Evolutionary conservation across 441 rosid species (phyloP), one percentile per base, ranked within the genome.

Genomic region (Gossypium schwendimanii): DNA sequence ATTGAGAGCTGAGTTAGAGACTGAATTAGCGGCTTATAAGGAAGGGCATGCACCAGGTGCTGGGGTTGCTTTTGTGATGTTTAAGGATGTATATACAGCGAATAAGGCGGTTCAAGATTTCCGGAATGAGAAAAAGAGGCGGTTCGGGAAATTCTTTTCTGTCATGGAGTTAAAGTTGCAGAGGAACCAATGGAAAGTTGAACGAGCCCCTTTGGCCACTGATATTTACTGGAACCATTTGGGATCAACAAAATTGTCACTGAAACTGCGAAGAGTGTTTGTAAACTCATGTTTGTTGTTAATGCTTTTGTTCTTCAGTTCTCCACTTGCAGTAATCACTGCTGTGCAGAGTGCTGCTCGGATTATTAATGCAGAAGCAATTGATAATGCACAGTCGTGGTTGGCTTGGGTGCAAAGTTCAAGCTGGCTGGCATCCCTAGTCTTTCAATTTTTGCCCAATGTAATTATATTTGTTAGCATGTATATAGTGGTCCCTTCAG

Each of bases 181-280:
- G 83, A 91, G 97, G 83, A 94, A 92, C 82, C 97, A 91, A 58
- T 94, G 99, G 99, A 94, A 88, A 85, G 98, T 94, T 2, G 98
- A 92, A 60, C 87, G 97, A 81, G 98, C 99, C 4, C 97, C 97
- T 0, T 79, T 92, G 80, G 97, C 98, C 18, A 84, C 97, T 15
- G 98, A 92, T 76, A 94, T 94, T 54, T 94, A 94, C 76, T 92
- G 98, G 98, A 94, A 92, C 69, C 88, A 94, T 87, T 77, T 94
- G 84, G 98, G 98, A 58, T 76, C 88, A 17, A 85, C 98, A 31
- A 90, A 92, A 77, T 65, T 87, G 33, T 89, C 97, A 0, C 77
- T 89, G 71, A 87, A 81, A 44, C 64, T 88, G 23, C 77, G 97
- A 74, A 86, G 97, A 73, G 88, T 91, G 72, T 75, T 88, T 80